phyloP scores from a whole-genome alignment of 139 green algal species.

The Diplosphaera chodatii region DNA sequence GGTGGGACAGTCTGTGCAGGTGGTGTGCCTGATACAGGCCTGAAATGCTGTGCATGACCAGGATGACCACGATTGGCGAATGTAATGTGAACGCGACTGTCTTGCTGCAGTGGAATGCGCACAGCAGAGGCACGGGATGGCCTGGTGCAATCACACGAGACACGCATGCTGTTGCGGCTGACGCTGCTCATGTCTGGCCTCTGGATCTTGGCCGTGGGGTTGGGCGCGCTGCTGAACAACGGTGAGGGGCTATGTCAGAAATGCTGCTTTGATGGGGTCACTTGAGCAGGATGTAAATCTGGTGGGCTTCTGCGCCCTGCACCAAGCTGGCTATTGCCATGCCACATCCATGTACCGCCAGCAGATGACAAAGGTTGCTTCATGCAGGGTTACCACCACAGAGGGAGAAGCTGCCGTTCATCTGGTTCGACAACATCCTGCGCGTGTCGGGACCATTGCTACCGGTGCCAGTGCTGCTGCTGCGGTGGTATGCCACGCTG shows the following conservation, averaged over 20 bases:
- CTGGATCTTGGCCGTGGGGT: not conserved
- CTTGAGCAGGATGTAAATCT: no score
- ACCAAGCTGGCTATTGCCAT: no score
- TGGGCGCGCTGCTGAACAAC: not conserved
- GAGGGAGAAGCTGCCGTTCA: slow-evolving; percentile 8
- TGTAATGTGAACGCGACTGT: no score
- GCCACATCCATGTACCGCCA: no score
- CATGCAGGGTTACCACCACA: not conserved
- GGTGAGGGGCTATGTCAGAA: no score
- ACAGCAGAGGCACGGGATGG: not conserved
- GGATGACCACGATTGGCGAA: no score
- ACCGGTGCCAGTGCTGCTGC: slow-evolving; percentile 3
- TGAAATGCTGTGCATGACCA: no score
- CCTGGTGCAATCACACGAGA: not conserved
- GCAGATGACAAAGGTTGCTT: no score
- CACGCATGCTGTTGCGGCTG: not conserved
- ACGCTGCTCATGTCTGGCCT: not conserved
- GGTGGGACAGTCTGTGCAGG: no score
- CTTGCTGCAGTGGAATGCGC: not conserved
- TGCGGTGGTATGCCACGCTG: not conserved
- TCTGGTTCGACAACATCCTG: slow-evolving; percentile 15
- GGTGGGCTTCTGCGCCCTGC: no score
- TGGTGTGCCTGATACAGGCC: no score
- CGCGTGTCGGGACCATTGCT: slow-evolving; percentile 11
- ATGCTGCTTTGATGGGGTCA: no score